phyloP scores from a whole-genome alignment of 2,329 filamentous ascomycete species.

The Botrytis fabae region DNA sequence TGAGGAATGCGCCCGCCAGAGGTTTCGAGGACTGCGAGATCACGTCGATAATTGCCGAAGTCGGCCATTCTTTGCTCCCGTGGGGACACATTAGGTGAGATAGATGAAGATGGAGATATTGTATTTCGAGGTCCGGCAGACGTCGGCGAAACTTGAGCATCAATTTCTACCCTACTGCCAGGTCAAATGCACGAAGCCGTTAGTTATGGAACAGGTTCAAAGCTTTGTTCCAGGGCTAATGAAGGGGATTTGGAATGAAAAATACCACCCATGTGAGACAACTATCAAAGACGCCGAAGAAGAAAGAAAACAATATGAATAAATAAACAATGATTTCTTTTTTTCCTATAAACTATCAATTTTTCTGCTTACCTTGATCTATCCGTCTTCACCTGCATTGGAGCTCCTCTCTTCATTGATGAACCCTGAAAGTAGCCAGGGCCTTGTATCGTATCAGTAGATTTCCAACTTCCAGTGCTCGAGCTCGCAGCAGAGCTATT shows the following conservation, averaged over 20 bases:
- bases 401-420: slow-evolving; percentile 38
- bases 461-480: slow-evolving; percentile 66
- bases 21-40: slow-evolving; percentile 67
- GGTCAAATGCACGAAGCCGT: slow-evolving; percentile 40
- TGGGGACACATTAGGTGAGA: slow-evolving; percentile 41
- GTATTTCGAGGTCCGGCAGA: slow-evolving; percentile 34
- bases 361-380: slow-evolving; percentile 43
- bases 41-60: slow-evolving; percentile 69
- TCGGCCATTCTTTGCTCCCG: slow-evolving; percentile 47
- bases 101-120: slow-evolving; percentile 34
- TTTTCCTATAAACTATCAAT: neutral
- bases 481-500: slow-evolving; percentile 65
- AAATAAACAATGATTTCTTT: slow-evolving; percentile 1
- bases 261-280: slow-evolving; percentile 11
- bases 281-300: slow-evolving; percentile 6
- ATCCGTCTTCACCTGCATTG: slow-evolving; percentile 57
- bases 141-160: slow-evolving; percentile 41
- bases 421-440: slow-evolving; percentile 40
- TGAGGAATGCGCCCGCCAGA: slow-evolving; percentile 57
- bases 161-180: slow-evolving; percentile 38
- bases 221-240: slow-evolving; percentile 28
- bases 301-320: slow-evolving; percentile 28
- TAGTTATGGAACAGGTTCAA: slow-evolving; percentile 39
- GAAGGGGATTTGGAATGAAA: slow-evolving; percentile 2
- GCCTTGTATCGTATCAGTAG: slow-evolving; percentile 60